Percentiles rank a stretch among this genome's conserved stretches.
phyloP scores from a whole-genome alignment of 306 rosid genomes.

The Abrus precatorius region DNA sequence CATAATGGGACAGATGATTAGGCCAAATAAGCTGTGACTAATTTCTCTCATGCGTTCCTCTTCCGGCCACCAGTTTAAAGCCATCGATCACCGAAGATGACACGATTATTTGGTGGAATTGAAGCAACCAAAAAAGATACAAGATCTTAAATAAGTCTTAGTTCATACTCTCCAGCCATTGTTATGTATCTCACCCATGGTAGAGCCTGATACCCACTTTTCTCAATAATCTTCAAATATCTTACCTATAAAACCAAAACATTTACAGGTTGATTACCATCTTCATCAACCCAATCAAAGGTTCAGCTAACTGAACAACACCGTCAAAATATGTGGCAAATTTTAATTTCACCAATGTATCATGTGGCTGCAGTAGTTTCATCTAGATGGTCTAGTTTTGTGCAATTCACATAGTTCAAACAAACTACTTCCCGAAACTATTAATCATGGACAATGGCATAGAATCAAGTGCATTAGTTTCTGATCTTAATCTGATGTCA shows the following conservation, averaged over 20 bases:
- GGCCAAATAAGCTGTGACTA: slow-evolving; percentile 46
- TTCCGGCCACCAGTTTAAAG: slow-evolving; percentile 46
- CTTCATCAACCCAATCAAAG: slow-evolving; percentile 16
- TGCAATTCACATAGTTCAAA: not conserved
- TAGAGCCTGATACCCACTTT: slow-evolving; percentile 98
- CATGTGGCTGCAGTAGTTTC: slow-evolving; percentile 14
- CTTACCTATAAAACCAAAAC: slow-evolving; percentile 71
- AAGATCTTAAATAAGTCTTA: slow-evolving; percentile 75
- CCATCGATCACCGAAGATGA: slow-evolving; percentile 41
- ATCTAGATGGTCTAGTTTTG: slow-evolving; percentile 7
- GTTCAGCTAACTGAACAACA: slow-evolving; percentile 28
- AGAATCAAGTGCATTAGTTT: slow-evolving; percentile 3
- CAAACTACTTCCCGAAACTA: slow-evolving; percentile 13
- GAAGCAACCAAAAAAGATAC: slow-evolving; percentile 40
- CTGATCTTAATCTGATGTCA: slow-evolving; percentile 6
- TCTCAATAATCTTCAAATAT: slow-evolving; percentile 94
- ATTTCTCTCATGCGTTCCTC: slow-evolving; percentile 35
- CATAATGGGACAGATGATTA: slow-evolving; percentile 49
- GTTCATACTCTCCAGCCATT: slow-evolving; percentile 98
- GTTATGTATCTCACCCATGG: slow-evolving; percentile 99
- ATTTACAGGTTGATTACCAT: slow-evolving; percentile 32
- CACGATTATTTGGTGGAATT: slow-evolving; percentile 22
- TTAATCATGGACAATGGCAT: slow-evolving; percentile 12
- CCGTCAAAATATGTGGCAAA: not conserved
- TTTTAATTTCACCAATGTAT: slow-evolving; percentile 22